Conservation (phyloP, 192 early-diverging fungal genomes). For the Anaeromyces robustus region DNA sequence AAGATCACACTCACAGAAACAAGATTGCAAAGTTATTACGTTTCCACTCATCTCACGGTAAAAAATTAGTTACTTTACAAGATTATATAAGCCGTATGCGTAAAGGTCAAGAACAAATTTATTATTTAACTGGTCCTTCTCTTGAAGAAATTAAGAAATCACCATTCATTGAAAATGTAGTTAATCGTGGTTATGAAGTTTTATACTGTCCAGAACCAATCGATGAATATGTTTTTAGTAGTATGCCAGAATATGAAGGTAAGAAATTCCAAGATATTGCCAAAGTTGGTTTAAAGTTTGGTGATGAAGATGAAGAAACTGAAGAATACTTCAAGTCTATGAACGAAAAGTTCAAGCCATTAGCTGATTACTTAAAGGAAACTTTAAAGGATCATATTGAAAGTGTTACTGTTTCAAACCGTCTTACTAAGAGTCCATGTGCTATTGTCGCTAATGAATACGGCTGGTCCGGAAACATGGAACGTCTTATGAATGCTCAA, state of each 20-base stretch:
- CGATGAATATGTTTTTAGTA: constrained; percentile 50
- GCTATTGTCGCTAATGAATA: constrained; percentile 47
- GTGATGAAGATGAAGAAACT: constrained; percentile 25
- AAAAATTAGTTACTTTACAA: constrained; percentile 39
- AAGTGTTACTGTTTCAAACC: constrained; percentile 49
- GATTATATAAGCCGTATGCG: constrained; percentile 82
- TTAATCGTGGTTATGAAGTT: constrained; percentile 80
- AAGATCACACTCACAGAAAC: constrained; percentile 48
- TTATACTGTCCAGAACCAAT: constrained; percentile 47
- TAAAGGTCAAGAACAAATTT: constrained; percentile 77
- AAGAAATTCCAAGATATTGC: constrained; percentile 51
- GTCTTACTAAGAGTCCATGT: constrained; percentile 58
- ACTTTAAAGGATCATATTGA: constrained; percentile 19
- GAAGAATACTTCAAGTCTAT: not conserved
- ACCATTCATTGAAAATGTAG: constrained; percentile 81
- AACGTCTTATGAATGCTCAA: constrained; percentile 37
- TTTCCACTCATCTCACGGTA: constrained; percentile 45
- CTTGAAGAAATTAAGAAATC: constrained; percentile 55
- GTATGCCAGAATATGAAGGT: constrained; percentile 41
- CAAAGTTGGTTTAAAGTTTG: constrained; percentile 31
- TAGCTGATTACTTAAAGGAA: constrained; percentile 31
- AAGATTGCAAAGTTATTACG: constrained; percentile 69
- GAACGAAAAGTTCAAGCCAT: constrained; percentile 29
- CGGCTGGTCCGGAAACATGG: constrained; percentile 51
- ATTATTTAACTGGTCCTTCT: constrained; percentile 58